Evolutionary conservation across 176 grass and related monocot genomes (phyloP).

Genomic region (Otatea glauca): DNA sequence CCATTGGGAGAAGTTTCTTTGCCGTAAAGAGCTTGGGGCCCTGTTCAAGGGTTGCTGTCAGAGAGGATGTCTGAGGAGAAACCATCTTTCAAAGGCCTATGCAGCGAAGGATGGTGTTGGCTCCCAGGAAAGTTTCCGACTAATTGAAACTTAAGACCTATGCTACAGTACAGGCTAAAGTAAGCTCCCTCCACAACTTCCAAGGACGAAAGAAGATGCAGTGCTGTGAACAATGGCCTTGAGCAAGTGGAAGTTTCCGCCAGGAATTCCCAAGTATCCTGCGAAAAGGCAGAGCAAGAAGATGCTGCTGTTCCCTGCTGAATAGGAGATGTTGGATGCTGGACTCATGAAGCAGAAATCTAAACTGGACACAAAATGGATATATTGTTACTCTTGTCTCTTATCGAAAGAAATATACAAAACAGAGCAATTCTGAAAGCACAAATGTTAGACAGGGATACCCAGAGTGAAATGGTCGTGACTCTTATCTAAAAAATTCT

Average conservation of each 20-base stretch:
- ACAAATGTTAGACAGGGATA: not conserved
- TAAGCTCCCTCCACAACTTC: slow-evolving; percentile 34
- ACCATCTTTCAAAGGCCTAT: slow-evolving; percentile 63
- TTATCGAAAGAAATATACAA: not conserved
- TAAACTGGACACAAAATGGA: slow-evolving; percentile 41
- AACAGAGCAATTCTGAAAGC: not conserved
- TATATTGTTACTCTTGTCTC: slow-evolving; percentile 1
- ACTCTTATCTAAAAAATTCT: not conserved
- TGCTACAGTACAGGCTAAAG: slow-evolving; percentile 30
- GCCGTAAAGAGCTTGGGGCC: slow-evolving; percentile 45
- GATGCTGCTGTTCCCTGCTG: slow-evolving; percentile 57
- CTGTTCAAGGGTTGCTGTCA: slow-evolving; percentile 45
- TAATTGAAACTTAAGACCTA: not conserved
- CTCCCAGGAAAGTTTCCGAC: slow-evolving; percentile 8
- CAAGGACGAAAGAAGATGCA: slow-evolving; percentile 49
- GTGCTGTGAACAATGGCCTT: slow-evolving; percentile 53
- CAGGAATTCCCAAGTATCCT: slow-evolving; percentile 61
- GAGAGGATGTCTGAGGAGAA: slow-evolving; percentile 55
- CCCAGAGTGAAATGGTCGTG: not conserved
- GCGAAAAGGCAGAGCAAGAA: slow-evolving; percentile 62
- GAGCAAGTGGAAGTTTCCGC: slow-evolving; percentile 59
- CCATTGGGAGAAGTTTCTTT: slow-evolving; percentile 72
- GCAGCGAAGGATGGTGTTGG: not conserved
- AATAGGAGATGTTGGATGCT: slow-evolving; percentile 56
- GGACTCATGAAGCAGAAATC: slow-evolving; percentile 74